These are phyloP conservation scores for Fabrea salina DNA, from an alignment of 169 alveolate species.

Conservation along the genomic window DNA sequence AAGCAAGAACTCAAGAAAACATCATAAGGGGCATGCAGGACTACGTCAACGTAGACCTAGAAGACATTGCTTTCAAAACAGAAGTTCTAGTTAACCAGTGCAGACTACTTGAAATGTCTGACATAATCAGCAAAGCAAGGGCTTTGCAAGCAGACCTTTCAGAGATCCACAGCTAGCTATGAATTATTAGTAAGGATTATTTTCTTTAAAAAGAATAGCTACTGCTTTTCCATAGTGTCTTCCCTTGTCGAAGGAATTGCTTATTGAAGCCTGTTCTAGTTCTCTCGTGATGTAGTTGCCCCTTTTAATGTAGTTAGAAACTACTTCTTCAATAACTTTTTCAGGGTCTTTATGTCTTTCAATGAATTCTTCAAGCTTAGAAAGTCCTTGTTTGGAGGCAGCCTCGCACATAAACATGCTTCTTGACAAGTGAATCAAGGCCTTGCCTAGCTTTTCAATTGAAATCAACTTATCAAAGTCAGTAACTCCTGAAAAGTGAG, in stretches of 20 bases:
- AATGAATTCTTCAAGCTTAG: background rate
- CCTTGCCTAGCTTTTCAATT: background rate
- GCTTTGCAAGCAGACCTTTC: too few relatives aligned
- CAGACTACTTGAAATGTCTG: too few relatives aligned
- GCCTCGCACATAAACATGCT: background rate
- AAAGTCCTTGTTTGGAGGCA: background rate
- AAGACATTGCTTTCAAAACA: too few relatives aligned
- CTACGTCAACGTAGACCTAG: too few relatives aligned
- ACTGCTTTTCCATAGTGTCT: background rate
- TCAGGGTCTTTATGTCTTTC: background rate
- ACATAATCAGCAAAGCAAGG: too few relatives aligned
- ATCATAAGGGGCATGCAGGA: too few relatives aligned
- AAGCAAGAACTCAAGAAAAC: too few relatives aligned
- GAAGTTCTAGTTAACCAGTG: too few relatives aligned
- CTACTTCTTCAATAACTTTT: background rate
- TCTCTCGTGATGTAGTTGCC: background rate
- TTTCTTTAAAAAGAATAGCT: background rate
- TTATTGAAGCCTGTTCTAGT: background rate
- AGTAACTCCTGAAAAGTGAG: background rate
- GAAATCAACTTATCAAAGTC: background rate
- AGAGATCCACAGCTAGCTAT: too few relatives aligned
- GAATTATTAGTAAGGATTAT: too few relatives aligned
- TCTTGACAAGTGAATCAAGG: background rate
- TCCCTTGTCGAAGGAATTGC: background rate
- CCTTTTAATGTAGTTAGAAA: background rate